These are phyloP conservation scores for Millerozyma miso DNA, from an alignment of 805 yeast genomes.

Conservation along the genomic window DNA sequence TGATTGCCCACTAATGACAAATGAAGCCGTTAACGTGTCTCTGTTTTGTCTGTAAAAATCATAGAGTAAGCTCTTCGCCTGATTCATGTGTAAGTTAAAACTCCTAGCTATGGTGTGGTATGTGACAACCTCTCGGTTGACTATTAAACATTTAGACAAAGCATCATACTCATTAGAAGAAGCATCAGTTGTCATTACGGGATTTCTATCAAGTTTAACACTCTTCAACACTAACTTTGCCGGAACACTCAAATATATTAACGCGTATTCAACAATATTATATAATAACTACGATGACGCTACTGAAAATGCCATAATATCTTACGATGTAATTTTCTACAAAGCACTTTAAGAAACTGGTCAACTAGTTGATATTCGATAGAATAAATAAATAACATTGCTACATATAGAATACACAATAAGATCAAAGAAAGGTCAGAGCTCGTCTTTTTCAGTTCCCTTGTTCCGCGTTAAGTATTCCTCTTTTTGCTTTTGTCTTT, in stretches of 20 bases:
- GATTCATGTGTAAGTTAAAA: slow-evolving; percentile 31
- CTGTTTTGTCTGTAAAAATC: slow-evolving; percentile 34
- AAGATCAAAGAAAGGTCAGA: neutral
- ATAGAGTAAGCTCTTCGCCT: slow-evolving; percentile 37
- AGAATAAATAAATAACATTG: neutral
- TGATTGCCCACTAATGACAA: slow-evolving; percentile 37
- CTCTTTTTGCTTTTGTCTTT: slow-evolving; percentile 21
- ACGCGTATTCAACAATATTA: too few relatives aligned
- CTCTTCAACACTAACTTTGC: too few relatives aligned
- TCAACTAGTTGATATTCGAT: neutral
- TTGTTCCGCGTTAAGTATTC: slow-evolving; percentile 7
- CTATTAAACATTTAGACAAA: slow-evolving; percentile 23
- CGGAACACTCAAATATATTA: too few relatives aligned
- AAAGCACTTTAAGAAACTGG: neutral
- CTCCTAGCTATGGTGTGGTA: slow-evolving; percentile 41
- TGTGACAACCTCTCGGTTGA: slow-evolving; percentile 27
- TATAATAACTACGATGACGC: too few relatives aligned
- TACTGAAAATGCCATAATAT: too few relatives aligned
- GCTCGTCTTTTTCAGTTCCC: slow-evolving; percentile 7
- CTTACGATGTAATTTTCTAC: too few relatives aligned
- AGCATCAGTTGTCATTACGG: slow-evolving; percentile 31
- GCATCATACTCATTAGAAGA: slow-evolving; percentile 25
- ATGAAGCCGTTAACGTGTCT: slow-evolving; percentile 35
- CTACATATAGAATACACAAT: neutral
- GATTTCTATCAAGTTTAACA: too few relatives aligned